Evolutionary conservation across 306 rosid species (phyloP).

Genomic region (Medicago arabica): DNA sequence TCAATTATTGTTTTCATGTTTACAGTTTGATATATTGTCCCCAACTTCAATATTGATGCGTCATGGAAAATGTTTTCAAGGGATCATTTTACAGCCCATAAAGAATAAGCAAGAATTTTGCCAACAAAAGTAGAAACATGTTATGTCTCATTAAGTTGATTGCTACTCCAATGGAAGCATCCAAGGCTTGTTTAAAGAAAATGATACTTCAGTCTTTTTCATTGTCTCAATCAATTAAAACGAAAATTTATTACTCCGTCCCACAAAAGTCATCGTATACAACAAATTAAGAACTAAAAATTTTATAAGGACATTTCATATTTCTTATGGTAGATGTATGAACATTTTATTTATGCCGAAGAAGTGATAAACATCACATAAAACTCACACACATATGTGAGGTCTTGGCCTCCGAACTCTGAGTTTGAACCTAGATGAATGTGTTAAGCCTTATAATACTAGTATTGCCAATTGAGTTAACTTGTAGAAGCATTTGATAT

Average conservation of each 20-base stretch:
- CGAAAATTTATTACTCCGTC: neutral
- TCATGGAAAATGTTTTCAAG: neutral
- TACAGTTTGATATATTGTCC: neutral
- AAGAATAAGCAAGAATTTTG: neutral
- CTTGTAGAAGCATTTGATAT: no score
- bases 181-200: neutral
- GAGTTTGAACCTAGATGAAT: no score
- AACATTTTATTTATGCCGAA: no score
- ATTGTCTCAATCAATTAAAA: slow-evolving; percentile 12
- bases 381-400: no score
- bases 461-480: no score
- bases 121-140: slow-evolving; percentile 26
- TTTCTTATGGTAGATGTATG: no score
- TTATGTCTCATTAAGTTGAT: slow-evolving; percentile 23
- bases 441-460: no score
- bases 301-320: no score
- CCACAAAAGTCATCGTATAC: neutral
- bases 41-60: neutral
- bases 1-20: slow-evolving; percentile 16
- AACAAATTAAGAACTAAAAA: no score
- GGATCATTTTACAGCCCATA: neutral
- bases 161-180: slow-evolving; percentile 11
- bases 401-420: no score
- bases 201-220: slow-evolving; percentile 15
- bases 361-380: no score